phyloP scores from a whole-genome alignment of 352 stramenopile genomes.

The Pythium aquatile region DNA sequence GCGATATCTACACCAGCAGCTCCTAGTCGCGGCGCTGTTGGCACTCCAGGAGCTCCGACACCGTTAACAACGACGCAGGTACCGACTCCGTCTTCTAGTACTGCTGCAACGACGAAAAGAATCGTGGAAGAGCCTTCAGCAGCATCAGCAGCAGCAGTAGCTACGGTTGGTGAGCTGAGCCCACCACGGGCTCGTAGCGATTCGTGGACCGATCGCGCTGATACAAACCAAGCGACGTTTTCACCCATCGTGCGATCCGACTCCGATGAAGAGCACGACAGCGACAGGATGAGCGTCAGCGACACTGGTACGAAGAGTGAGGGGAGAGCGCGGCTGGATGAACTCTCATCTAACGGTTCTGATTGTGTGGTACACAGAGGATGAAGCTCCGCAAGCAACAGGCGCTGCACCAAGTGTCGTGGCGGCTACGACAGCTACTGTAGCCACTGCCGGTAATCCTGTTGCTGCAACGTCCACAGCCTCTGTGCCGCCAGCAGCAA shows the following conservation, averaged over 20 bases:
- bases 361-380: not conserved
- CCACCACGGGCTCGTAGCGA: conserved; percentile 5
- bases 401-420: not conserved
- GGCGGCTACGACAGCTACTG: not conserved
- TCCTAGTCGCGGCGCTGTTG: not conserved
- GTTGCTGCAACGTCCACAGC: too few relatives aligned
- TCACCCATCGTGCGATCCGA: conserved; percentile 28
- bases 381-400: not conserved
- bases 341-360: not conserved
- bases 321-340: not conserved
- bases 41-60: not conserved
- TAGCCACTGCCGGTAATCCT: not conserved
- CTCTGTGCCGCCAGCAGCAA: not conserved
- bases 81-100: not conserved
- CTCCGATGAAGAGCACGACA: conserved; percentile 32
- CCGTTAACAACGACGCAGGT: not conserved
- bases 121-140: conserved; percentile 11
- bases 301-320: conserved; percentile 12
- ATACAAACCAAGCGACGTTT: conserved; percentile 15
- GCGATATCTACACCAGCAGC: not conserved
- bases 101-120: not conserved
- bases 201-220: conserved; percentile 10
- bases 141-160: not conserved
- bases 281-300: conserved; percentile 34
- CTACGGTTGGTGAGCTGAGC: not conserved